These are phyloP conservation scores for Amanita fuliginea DNA, from an alignment of 768 basidiomycete genomes.

Conservation along the genomic window DNA sequence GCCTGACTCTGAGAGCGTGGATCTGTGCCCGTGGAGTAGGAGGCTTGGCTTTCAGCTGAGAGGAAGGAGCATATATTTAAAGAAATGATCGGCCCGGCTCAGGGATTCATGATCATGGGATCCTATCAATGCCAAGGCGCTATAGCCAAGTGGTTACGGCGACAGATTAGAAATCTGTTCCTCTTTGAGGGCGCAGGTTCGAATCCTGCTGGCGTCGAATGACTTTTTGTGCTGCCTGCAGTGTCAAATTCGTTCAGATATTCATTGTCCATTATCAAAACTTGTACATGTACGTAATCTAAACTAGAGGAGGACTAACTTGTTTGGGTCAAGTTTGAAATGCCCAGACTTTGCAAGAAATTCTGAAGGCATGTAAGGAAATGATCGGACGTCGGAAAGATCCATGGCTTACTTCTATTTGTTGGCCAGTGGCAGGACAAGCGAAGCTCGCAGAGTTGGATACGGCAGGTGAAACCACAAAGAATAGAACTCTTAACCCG, in stretches of 20 bases:
- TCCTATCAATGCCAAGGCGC: conserved; percentile 15
- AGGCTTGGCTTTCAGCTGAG: no score
- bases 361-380: background rate
- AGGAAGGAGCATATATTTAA: no score
- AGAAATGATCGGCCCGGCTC: no score
- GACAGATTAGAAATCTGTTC: conserved; percentile 59
- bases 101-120: no score
- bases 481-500: conserved; percentile 49
- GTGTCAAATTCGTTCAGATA: no score
- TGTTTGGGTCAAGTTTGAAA: background rate
- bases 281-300: background rate
- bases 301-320: background rate
- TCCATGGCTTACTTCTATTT: conserved; percentile 1
- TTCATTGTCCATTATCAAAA: background rate
- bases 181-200: conserved; percentile 49
- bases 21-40: no score
- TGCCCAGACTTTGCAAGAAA: conserved; percentile 1
- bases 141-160: conserved; percentile 75
- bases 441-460: conserved; percentile 47
- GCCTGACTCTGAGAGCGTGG: no score
- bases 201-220: conserved; percentile 48
- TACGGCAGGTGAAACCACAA: conserved; percentile 58
- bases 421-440: conserved; percentile 42
- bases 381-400: background rate
- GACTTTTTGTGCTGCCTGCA: background rate